These are phyloP conservation scores for Aspergillaceae sp. DNA, from an alignment of 2,329 filamentous ascomycete species.

Conservation along the genomic window DNA sequence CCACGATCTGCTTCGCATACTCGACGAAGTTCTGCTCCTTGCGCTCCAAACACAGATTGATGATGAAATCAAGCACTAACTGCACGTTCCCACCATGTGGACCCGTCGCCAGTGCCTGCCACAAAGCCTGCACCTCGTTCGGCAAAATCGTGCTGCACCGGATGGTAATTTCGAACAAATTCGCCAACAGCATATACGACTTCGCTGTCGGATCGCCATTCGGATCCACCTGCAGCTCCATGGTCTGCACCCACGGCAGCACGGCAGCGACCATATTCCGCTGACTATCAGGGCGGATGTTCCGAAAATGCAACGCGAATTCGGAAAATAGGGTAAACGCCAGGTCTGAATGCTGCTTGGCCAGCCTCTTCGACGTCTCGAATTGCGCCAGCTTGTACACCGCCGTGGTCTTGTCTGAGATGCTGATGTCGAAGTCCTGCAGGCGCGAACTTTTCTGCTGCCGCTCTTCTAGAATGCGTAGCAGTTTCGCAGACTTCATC, in stretches of 20 bases:
- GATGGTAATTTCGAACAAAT: conserved; percentile 92
- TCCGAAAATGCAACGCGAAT: conserved; percentile 88
- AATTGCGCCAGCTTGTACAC: conserved; percentile 98
- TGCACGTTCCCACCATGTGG: conserved; percentile 91
- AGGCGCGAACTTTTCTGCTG: conserved; percentile 82
- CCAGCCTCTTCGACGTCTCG: conserved; percentile 83
- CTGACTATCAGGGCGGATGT: conserved; percentile 71
- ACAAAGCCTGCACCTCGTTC: conserved; percentile 93
- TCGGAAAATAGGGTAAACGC: conserved; percentile 95
- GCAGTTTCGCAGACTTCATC: conserved; percentile 73
- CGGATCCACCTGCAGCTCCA: conserved; percentile 85
- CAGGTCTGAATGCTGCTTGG: conserved; percentile 77
- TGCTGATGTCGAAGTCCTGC: conserved; percentile 95
- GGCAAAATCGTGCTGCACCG: conserved; percentile 80
- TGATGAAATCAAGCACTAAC: conserved; percentile 91
- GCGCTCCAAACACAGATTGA: conserved; percentile 82
- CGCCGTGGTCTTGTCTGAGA: conserved; percentile 95
- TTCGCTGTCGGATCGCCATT: conserved; percentile 82
- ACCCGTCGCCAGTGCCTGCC: conserved; percentile 91
- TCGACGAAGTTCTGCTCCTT: conserved; percentile 97
- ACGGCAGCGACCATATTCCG: conserved; percentile 91
- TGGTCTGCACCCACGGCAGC: conserved; percentile 89
- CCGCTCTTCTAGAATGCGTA: conserved; percentile 73
- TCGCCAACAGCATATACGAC: conserved; percentile 90
- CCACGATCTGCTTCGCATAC: conserved; percentile 95